phyloP scores from a whole-genome alignment of 768 basidiomycete genomes.

The Suillus alpinus region DNA sequence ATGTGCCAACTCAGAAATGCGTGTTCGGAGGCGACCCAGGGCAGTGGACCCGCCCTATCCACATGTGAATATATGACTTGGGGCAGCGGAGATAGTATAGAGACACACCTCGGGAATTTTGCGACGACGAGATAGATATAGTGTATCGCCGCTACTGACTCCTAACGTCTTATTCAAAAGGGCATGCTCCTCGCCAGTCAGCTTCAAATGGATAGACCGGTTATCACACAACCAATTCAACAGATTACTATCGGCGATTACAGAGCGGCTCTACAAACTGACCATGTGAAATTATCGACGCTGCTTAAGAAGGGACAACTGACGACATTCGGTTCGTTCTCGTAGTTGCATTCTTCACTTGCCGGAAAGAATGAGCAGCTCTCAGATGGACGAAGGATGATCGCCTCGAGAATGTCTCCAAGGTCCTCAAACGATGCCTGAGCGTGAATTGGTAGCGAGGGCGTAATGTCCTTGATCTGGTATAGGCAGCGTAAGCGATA shows the following conservation, averaged over 20 bases:
- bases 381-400: constrained; percentile 31
- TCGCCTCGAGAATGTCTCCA: constrained; percentile 29
- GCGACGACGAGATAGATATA: constrained; percentile 57
- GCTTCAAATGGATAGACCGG: constrained; percentile 20
- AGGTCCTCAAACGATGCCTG: constrained; percentile 21
- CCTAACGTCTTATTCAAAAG: constrained; percentile 41
- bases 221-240: constrained; percentile 46
- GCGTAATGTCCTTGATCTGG: constrained; percentile 35
- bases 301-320: constrained; percentile 9
- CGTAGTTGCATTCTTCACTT: constrained; percentile 12
- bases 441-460: constrained; percentile 26
- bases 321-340: constrained; percentile 26
- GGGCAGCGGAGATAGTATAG: constrained; percentile 7
- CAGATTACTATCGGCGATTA: constrained; percentile 44
- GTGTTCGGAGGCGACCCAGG: constrained; percentile 68
- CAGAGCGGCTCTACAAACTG: constrained; percentile 44
- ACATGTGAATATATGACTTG: constrained; percentile 18
- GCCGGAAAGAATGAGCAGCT: constrained; percentile 27
- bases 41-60: constrained; percentile 82
- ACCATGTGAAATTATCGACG: constrained; percentile 5
- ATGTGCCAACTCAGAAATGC: constrained; percentile 65
- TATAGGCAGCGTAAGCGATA: constrained; percentile 11
- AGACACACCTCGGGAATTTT: constrained; percentile 49
- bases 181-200: constrained; percentile 25
- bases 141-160: constrained; percentile 48